Evolutionary conservation across 2,329 filamentous ascomycete genomes (phyloP).

Genomic region (Aspergillus glaucus): DNA sequence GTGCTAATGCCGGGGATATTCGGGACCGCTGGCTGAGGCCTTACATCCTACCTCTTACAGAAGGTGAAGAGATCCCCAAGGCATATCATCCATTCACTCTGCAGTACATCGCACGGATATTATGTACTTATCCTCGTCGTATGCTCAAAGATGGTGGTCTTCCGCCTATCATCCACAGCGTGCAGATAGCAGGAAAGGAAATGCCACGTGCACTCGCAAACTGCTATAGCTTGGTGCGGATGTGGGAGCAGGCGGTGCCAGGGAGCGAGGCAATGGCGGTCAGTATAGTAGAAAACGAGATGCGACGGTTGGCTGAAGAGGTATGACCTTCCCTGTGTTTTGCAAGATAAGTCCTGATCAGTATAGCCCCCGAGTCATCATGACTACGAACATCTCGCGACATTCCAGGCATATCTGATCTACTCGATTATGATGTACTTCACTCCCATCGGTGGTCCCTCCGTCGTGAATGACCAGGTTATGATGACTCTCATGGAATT

Average conservation of each 20-base stretch:
- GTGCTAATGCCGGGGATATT: constrained; percentile 18
- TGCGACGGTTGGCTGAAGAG: constrained; percentile 14
- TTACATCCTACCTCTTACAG: constrained; percentile 14
- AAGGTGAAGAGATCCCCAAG: constrained; percentile 15
- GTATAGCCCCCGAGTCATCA: constrained; percentile 6
- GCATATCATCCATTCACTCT: constrained; percentile 15
- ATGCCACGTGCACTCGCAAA: constrained; percentile 16
- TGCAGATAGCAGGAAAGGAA: constrained; percentile 8
- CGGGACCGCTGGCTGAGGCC: constrained; percentile 22
- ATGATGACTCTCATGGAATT: constrained; percentile 49
- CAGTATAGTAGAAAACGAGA: constrained; percentile 17
- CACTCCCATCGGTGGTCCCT: constrained; percentile 16
- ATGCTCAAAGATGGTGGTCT: constrained; percentile 12
- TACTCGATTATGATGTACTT: constrained; percentile 48
- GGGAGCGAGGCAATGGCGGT: constrained; percentile 22
- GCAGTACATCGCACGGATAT: constrained; percentile 17
- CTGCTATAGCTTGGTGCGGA: constrained; percentile 22
- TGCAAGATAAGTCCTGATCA: neutral
- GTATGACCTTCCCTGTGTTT: constrained; percentile 5
- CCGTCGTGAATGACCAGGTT: constrained; percentile 34
- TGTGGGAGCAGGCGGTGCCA: constrained; percentile 18
- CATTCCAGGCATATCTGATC: constrained; percentile 51
- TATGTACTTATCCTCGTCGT: constrained; percentile 19
- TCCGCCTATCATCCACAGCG: constrained; percentile 21
- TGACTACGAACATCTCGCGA: constrained; percentile 32